These are phyloP conservation scores for Lentithecium fluviatile DNA, from an alignment of 495 filamentous ascomycete species.

Conservation along the genomic window DNA sequence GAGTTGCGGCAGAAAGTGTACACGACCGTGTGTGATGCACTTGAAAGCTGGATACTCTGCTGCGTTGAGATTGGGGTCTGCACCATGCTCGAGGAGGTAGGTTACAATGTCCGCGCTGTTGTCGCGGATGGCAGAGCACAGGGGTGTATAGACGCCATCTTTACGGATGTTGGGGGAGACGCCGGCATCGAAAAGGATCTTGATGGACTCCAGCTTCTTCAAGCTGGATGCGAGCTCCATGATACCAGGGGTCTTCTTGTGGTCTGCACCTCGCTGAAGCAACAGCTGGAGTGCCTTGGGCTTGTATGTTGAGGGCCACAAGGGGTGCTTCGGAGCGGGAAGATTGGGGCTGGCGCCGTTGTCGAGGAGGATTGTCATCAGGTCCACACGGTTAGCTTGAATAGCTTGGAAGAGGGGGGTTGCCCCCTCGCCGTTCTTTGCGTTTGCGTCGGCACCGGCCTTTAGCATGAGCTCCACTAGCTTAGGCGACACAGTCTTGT, in stretches of 20 bases:
- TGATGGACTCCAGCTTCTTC: constrained; percentile 52
- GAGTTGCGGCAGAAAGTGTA: constrained; percentile 51
- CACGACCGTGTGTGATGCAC: constrained; percentile 55
- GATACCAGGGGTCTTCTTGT: constrained; percentile 47
- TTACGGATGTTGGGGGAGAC: constrained; percentile 56
- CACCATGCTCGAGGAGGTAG: constrained; percentile 51
- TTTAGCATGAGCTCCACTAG: constrained; percentile 51
- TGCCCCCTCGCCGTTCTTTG: constrained; percentile 52
- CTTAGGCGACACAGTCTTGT: constrained; percentile 45
- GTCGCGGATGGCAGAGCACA: constrained; percentile 58
- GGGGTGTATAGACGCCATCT: constrained; percentile 56
- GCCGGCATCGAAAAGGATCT: constrained; percentile 51
- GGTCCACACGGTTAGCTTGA: constrained; percentile 40
- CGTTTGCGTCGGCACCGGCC: constrained; percentile 52
- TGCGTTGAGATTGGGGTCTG: constrained; percentile 54
- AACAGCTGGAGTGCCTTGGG: constrained; percentile 47
- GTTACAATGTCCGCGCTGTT: constrained; percentile 52
- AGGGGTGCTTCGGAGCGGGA: constrained; percentile 52
- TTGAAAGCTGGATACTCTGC: constrained; percentile 58
- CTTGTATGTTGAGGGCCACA: constrained; percentile 49
- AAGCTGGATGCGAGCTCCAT: constrained; percentile 52
- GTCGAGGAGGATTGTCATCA: constrained; percentile 41
- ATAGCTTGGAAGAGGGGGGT: constrained; percentile 51
- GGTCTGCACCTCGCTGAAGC: constrained; percentile 48
- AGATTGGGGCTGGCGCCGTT: constrained; percentile 49